Conservation (phyloP, 768 basidiomycete genomes). For the Calocera viscosa region DNA sequence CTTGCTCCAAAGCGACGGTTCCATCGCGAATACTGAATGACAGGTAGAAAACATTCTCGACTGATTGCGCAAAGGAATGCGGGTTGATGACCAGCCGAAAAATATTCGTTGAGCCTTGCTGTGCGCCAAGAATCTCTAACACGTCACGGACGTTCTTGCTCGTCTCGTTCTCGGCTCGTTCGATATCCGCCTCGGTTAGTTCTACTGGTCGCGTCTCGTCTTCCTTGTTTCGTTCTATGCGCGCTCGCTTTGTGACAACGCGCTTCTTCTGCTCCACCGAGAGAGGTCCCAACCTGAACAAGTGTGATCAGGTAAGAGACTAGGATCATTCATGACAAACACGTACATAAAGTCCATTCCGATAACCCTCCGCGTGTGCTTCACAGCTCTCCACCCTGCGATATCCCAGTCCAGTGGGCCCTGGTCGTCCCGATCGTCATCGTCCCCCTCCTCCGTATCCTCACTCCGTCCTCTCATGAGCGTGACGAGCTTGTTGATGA, state of each 20-base stretch:
- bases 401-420: conserved; percentile 63
- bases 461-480: conserved; percentile 63
- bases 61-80: conserved; percentile 77
- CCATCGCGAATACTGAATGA: conserved; percentile 87
- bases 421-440: conserved; percentile 26
- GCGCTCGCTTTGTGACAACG: conserved; percentile 43
- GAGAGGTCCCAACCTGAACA: conserved; percentile 78
- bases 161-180: conserved; percentile 76
- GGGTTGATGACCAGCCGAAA: conserved; percentile 87
- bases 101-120: conserved; percentile 50
- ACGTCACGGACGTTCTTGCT: conserved; percentile 72
- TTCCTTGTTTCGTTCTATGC: conserved; percentile 57
- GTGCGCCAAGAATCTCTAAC: conserved; percentile 41
- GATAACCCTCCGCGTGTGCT: conserved; percentile 65
- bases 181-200: conserved; percentile 69
- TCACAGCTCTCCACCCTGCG: conserved; percentile 72
- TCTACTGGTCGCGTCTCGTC: conserved; percentile 46
- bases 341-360: conserved; percentile 81
- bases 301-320: conserved; percentile 12
- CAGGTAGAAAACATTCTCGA: conserved; percentile 93
- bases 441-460: conserved; percentile 34
- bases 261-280: conserved; percentile 77
- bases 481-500: conserved; percentile 56
- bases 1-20: conserved; percentile 57
- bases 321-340: not conserved